Conservation (phyloP, 768 basidiomycete species). For the Nidularia pulvinata region DNA sequence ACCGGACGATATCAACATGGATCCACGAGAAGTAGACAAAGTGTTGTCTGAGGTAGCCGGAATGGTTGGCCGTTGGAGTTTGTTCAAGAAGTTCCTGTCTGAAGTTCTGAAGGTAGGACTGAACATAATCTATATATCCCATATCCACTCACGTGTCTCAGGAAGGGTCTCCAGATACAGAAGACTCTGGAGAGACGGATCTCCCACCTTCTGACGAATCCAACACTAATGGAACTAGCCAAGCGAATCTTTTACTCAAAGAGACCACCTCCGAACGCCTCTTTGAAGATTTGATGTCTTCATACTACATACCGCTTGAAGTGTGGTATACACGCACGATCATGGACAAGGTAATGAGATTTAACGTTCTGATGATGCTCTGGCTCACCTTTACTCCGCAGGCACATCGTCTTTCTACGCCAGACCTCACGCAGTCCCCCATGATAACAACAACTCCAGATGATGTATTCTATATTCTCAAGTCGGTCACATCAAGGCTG, state of each 20-base stretch:
- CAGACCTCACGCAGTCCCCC: constrained; percentile 65
- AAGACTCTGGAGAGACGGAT: neutral
- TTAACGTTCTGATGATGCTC: neutral
- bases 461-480: constrained; percentile 96
- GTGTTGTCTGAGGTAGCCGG: constrained; percentile 85
- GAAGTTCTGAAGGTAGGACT: constrained; percentile 64
- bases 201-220: no score
- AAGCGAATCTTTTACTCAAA: constrained; percentile 31
- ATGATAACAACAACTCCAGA: constrained; percentile 81
- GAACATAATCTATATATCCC: neutral
- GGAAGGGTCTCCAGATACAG: neutral
- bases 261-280: constrained; percentile 51
- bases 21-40: constrained; percentile 92
- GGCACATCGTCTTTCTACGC: constrained; percentile 86
- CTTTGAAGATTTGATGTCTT: constrained; percentile 66
- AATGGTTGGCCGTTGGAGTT: constrained; percentile 90
- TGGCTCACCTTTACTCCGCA: constrained; percentile 19
- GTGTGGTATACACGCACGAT: constrained; percentile 87
- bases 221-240: neutral
- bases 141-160: no score
- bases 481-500: constrained; percentile 76
- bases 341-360: constrained; percentile 75
- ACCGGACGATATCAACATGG: constrained; percentile 58
- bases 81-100: constrained; percentile 87
- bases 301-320: constrained; percentile 89